Evolutionary conservation across 306 rosid genomes (phyloP), one percentile per base, ranked within the genome.

Genomic region (Adenanthera pavonina): DNA sequence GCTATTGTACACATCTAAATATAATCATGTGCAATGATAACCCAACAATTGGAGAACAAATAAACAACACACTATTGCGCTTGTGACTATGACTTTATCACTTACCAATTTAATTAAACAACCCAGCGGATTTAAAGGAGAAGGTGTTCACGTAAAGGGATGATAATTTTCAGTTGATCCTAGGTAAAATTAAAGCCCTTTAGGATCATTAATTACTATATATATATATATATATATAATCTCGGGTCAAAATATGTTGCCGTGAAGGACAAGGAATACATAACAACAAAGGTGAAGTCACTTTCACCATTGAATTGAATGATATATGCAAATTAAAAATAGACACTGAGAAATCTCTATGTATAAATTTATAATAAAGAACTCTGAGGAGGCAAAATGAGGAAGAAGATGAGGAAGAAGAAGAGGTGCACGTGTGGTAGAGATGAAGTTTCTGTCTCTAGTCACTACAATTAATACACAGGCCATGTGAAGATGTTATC

Each of bases 401-500:
- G 25, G 30, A 66, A 40, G 49, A 66, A 17, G 49, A 17, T 1
- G 72, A 60, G 3, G 7, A 25, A 3, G 36, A 38, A 10, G 8
- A 40, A 61, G 41, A 35, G 6, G 34, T 8, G 49, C 89, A 85
- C 88, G 87, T 87, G 89, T 75, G 90, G 87, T 10, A 56, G 82
- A 78, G 84, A 66, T 19, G 65, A 30, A 41, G 38, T 80, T 53
- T 90, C 85, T 81, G 79, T 78, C 73, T 78, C 73, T 72, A 64
- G 59, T 84, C 40, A 47, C 88, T 83, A 81, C 86, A 83, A 25
- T 25, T 25, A 25, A 59, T 20, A 59, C 65, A 59, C 20, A 71
- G 34, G 43, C 70, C 92, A 89, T 86, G 86, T 86, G 95, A 79
- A n/a, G 76, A 64, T 59, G 75, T 69, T 20, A 75, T 40, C 30